A percentile compares a stretch with the other conserved stretches of the same genome.
phyloP scores from a whole-genome alignment of 108 stramenopile genomes.

The Cyclostephanos tholiformis region DNA sequence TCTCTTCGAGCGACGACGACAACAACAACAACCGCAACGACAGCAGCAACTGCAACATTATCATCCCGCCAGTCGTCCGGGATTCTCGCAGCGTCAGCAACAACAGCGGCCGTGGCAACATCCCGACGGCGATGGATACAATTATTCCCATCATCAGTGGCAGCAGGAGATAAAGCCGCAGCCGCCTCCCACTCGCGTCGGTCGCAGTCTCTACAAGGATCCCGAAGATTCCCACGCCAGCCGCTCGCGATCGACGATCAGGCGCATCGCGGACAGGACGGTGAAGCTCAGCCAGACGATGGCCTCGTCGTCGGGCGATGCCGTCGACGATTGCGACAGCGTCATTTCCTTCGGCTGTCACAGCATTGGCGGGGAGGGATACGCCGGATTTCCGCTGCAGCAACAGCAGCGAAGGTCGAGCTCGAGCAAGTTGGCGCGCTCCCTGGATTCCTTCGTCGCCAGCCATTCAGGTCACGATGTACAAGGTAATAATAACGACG shows the following conservation, averaged over 20 bases:
- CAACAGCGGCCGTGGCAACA: neutral
- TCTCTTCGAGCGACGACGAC: neutral
- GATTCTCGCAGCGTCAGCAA: neutral
- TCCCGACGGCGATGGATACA: neutral
- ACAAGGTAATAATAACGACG: neutral
- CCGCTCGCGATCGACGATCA: slow-evolving; percentile 31
- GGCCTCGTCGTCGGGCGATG: neutral
- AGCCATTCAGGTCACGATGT: neutral
- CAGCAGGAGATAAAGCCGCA: too few relatives aligned
- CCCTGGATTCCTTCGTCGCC: slow-evolving; percentile 1
- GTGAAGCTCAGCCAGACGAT: slow-evolving; percentile 7
- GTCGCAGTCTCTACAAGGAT: slow-evolving; percentile 18
- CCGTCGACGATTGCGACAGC: neutral
- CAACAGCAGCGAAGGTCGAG: neutral
- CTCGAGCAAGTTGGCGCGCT: neutral
- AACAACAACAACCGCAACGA: slow-evolving; percentile 8
- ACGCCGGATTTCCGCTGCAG: neutral
- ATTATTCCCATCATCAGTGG: neutral
- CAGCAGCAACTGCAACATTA: slow-evolving; percentile 20
- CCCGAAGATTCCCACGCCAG: slow-evolving; percentile 4
- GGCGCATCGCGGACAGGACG: slow-evolving; percentile 24
- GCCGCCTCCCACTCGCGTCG: slow-evolving; percentile 6
- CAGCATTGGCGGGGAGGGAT: neutral
- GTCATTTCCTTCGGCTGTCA: neutral
- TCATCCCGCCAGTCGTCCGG: neutral